These are phyloP conservation scores for Ganoderma lucidum DNA, from an alignment of 1,284 basidiomycete species.

Conservation along the genomic window DNA sequence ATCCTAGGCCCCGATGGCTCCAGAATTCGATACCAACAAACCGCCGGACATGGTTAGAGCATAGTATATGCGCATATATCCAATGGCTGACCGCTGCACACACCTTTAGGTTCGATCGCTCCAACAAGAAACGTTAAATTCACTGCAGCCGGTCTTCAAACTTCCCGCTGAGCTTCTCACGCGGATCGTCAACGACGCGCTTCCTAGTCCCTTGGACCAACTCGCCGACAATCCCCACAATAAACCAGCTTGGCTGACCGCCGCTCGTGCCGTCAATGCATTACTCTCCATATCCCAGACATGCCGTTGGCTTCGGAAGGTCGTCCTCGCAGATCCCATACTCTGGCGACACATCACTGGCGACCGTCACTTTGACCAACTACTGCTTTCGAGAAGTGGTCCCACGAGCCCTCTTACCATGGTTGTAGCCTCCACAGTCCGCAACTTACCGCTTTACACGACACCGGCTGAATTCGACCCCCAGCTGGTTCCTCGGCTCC, in stretches of 20 bases:
- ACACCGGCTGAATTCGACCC: not conserved
- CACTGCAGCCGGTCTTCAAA: not conserved
- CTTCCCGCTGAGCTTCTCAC: not conserved
- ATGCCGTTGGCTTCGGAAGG: not conserved
- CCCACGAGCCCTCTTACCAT: not conserved
- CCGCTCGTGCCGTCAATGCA: not conserved
- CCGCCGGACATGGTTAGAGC: not conserved
- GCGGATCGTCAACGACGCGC: not conserved
- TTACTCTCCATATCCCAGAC: not conserved
- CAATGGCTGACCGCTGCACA: not conserved
- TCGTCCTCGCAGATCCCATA: not conserved
- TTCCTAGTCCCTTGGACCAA: not conserved
- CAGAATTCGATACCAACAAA: not conserved
- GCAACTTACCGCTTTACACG: not conserved
- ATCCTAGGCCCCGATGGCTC: not conserved
- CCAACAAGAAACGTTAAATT: not conserved
- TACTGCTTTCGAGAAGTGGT: not conserved
- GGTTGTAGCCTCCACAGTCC: not conserved
- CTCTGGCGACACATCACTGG: not conserved
- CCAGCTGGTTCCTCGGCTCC: not conserved
- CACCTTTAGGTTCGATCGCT: not conserved
- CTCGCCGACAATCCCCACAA: not conserved
- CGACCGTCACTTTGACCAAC: not conserved
- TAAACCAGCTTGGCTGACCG: not conserved
- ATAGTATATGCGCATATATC: not conserved